Evolutionary conservation across 768 basidiomycete genomes (phyloP).

Genomic region (Auricularia sp.): DNA sequence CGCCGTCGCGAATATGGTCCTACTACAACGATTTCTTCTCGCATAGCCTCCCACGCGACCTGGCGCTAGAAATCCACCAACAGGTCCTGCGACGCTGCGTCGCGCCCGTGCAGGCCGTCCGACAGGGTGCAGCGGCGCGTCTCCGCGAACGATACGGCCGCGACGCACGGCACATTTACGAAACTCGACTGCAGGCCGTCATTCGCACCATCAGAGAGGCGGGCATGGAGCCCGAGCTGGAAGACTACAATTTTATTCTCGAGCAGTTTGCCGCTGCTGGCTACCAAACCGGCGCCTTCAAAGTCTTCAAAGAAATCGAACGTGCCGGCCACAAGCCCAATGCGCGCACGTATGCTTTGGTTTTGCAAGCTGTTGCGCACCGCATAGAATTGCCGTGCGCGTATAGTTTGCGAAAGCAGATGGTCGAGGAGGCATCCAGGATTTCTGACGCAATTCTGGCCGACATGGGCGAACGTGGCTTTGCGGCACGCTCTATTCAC

Average conservation of each 20-base stretch:
- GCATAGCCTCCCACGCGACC: slow-evolving; percentile 2
- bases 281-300: slow-evolving; percentile 48
- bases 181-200: slow-evolving; percentile 54
- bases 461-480: slow-evolving; percentile 42
- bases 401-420: slow-evolving; percentile 22
- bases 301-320: slow-evolving; percentile 52
- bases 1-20: slow-evolving; percentile 49
- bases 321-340: slow-evolving; percentile 34
- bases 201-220: slow-evolving; percentile 58
- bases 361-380: slow-evolving; percentile 60
- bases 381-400: slow-evolving; percentile 52
- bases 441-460: slow-evolving; percentile 41
- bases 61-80: slow-evolving; percentile 61
- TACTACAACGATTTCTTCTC: slow-evolving; percentile 30
- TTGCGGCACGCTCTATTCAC: slow-evolving; percentile 43
- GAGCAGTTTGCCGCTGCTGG: slow-evolving; percentile 69
- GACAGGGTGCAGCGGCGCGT: slow-evolving; percentile 31
- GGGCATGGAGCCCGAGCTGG: slow-evolving; percentile 33
- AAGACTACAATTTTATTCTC: slow-evolving; percentile 69
- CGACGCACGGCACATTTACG: slow-evolving; percentile 42
- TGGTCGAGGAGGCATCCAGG: slow-evolving; percentile 34
- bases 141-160: slow-evolving; percentile 29
- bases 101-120: slow-evolving; percentile 35
- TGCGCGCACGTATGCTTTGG: slow-evolving; percentile 48
- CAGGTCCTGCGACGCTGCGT: slow-evolving; percentile 59